phyloP scores from a whole-genome alignment of 345 rosid genomes.

The Stellera chamaejasme region DNA sequence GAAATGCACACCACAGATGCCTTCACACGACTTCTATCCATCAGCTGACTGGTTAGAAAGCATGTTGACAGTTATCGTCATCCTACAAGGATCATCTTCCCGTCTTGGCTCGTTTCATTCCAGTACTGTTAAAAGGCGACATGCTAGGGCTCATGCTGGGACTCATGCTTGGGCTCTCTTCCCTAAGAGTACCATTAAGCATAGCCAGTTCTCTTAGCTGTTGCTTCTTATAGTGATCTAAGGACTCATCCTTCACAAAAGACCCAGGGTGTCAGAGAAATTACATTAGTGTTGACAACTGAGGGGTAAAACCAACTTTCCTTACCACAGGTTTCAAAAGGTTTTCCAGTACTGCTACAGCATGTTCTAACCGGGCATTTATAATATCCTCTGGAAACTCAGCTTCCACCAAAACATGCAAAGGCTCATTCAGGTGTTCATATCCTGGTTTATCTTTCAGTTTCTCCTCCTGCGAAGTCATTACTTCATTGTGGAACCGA shows the following conservation, averaged over 20 bases:
- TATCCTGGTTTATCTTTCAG: slow-evolving; percentile 90
- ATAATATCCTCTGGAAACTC: slow-evolving; percentile 83
- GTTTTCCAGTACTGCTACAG: slow-evolving; percentile 57
- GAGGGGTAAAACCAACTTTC: slow-evolving; percentile 1
- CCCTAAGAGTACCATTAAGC: slow-evolving; percentile 78
- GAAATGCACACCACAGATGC: no score
- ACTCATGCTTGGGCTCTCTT: slow-evolving; percentile 79
- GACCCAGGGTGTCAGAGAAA: background rate
- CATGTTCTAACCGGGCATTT: slow-evolving; percentile 62
- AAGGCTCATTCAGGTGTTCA: slow-evolving; percentile 85
- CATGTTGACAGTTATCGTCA: background rate
- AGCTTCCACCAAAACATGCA: slow-evolving; percentile 85
- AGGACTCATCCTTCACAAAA: slow-evolving; percentile 65
- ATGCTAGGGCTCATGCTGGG: slow-evolving; percentile 86
- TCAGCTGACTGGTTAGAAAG: slow-evolving; percentile 14
- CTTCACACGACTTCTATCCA: slow-evolving; percentile 13
- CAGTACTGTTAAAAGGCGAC: slow-evolving; percentile 74
- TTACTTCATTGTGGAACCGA: slow-evolving; percentile 6
- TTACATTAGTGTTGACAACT: background rate
- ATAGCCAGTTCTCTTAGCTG: slow-evolving; percentile 85
- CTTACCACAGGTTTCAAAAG: slow-evolving; percentile 92
- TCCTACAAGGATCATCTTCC: slow-evolving; percentile 34
- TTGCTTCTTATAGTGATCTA: slow-evolving; percentile 85
- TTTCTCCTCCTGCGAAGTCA: slow-evolving; percentile 61
- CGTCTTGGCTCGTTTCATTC: slow-evolving; percentile 89